Conservation (phyloP, 2,329 filamentous ascomycete species). For the Dactylellina drechsleri region DNA sequence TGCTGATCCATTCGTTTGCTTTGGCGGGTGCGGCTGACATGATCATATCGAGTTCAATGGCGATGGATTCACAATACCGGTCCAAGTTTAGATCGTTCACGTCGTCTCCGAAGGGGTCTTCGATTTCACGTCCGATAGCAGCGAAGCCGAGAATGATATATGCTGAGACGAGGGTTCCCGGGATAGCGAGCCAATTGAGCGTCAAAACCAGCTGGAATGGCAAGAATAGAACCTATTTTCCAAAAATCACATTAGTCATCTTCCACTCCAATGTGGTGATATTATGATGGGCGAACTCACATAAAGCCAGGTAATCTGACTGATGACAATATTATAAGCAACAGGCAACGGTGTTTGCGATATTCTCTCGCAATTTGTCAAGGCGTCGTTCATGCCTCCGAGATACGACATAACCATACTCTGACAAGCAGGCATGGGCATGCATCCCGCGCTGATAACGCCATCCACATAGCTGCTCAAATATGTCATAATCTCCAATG, state of each 20-base stretch:
- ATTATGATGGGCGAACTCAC: slow-evolving; percentile 62
- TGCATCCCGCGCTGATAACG: slow-evolving; percentile 68
- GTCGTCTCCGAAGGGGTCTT: slow-evolving; percentile 84
- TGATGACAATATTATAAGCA: slow-evolving; percentile 84
- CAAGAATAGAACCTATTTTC: slow-evolving; percentile 65
- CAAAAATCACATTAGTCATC: not conserved
- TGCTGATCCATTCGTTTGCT: slow-evolving; percentile 14
- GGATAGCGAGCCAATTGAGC: slow-evolving; percentile 79
- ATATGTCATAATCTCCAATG: slow-evolving; percentile 80
- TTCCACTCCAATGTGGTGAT: too few species aligned
- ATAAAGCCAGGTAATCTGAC: slow-evolving; percentile 89
- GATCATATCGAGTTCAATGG: slow-evolving; percentile 60
- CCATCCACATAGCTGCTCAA: slow-evolving; percentile 74
- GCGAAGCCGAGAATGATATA: slow-evolving; percentile 85
- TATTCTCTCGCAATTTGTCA: slow-evolving; percentile 64
- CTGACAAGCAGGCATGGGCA: slow-evolving; percentile 70
- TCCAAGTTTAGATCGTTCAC: slow-evolving; percentile 84
- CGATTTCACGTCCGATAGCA: slow-evolving; percentile 80
- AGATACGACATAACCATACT: slow-evolving; percentile 67
- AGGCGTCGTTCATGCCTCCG: slow-evolving; percentile 76
- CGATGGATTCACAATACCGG: slow-evolving; percentile 78
- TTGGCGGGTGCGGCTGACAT: slow-evolving; percentile 23
- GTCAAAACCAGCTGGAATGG: slow-evolving; percentile 78
- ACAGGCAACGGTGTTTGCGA: slow-evolving; percentile 82
- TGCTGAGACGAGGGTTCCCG: slow-evolving; percentile 75